Base-by-base conservation (phyloP, 257 asterid species). In the Avicennia marina region DNA sequence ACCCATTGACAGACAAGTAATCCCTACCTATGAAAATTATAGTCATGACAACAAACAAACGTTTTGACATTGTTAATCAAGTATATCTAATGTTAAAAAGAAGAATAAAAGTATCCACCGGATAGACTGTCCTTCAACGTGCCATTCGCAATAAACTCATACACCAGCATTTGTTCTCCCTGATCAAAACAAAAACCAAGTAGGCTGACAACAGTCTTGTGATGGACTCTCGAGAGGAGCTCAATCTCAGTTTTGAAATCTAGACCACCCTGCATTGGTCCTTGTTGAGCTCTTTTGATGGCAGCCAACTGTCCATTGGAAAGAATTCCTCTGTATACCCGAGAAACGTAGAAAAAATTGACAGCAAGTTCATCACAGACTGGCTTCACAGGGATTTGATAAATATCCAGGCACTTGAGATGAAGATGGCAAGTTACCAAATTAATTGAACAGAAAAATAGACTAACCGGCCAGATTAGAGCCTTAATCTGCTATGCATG, bases 221-320 rank as follows among this genome's bases (percentile, higher is more conserved):
- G 96, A 70, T 90, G 98, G 76, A 87, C 98, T 62, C 98, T 85
- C 1, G 98, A 87, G 67, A 90, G 98, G 66, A 85, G 94, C 76
- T 90, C 98, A 55, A 90, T 85, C 85, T 90, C 98, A 11, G 89
- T 87, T 76, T 85, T 90, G 87, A 87, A 90, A 82, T 90, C 95
- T 2, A 64, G 49, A 26, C 71, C 81, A 33, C 96, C 96, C 69
- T 90, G 95, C 64, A 59, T 71, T 0, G 98, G 83, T 56, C 94
- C 85, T 42, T 76, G 82, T 52, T 79, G 79, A 58, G 98, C 90
- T 72, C 96, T 76, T 81, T 90, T 90, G 10, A 87, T 59, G 6
- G 98, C 98, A 43, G 83, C 77, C 58, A 85, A 39, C 36, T 79
- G 75, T 5, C 96, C 95, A 42, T 51, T 63, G 2, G 84, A 68